phyloP scores from a whole-genome alignment of 441 rosid genomes.

The Manihot esculenta region DNA sequence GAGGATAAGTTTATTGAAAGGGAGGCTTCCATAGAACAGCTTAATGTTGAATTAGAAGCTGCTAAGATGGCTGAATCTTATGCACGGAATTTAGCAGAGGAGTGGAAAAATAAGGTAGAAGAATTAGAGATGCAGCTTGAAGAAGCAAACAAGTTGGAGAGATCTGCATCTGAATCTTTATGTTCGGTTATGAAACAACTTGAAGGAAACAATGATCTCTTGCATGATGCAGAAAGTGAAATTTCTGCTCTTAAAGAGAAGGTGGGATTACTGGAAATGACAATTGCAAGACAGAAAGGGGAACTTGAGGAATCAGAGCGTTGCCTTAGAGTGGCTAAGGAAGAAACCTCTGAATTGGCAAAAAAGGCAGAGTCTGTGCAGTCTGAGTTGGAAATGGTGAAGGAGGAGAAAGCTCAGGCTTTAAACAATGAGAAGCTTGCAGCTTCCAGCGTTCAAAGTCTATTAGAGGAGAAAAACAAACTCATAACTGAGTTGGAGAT shows the following conservation, averaged over 20 bases:
- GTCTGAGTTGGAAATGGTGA: conserved; percentile 51
- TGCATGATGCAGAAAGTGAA: conserved; percentile 66
- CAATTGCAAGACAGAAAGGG: conserved; percentile 52
- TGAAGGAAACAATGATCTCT: conserved; percentile 55
- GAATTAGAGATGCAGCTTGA: conserved; percentile 55
- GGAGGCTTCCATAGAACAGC: conserved; percentile 67
- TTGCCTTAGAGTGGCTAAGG: conserved; percentile 38
- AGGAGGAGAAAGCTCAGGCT: conserved; percentile 65
- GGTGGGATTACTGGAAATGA: conserved; percentile 67
- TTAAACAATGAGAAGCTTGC: conserved; percentile 69
- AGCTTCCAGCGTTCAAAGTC: conserved; percentile 53
- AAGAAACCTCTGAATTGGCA: conserved; percentile 46
- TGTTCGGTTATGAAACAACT: conserved; percentile 68
- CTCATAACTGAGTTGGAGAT: conserved; percentile 58
- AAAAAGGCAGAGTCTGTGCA: conserved; percentile 49
- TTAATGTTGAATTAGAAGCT: conserved; percentile 77
- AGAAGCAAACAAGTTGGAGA: conserved; percentile 64
- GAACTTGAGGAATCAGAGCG: conserved; percentile 65
- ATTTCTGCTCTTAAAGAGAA: conserved; percentile 58
- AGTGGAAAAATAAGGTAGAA: conserved; percentile 57
- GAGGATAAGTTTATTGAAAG: conserved; percentile 55
- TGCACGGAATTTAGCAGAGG: conserved; percentile 59
- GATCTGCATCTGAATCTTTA: conserved; percentile 74
- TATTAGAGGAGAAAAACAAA: conserved; percentile 65
- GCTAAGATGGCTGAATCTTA: conserved; percentile 81